A percentile compares a stretch with the other conserved stretches of the same genome.
Evolutionary conservation across 805 yeast genomes (phyloP).

Genomic region (Metschnikowia drakensbergensis): DNA sequence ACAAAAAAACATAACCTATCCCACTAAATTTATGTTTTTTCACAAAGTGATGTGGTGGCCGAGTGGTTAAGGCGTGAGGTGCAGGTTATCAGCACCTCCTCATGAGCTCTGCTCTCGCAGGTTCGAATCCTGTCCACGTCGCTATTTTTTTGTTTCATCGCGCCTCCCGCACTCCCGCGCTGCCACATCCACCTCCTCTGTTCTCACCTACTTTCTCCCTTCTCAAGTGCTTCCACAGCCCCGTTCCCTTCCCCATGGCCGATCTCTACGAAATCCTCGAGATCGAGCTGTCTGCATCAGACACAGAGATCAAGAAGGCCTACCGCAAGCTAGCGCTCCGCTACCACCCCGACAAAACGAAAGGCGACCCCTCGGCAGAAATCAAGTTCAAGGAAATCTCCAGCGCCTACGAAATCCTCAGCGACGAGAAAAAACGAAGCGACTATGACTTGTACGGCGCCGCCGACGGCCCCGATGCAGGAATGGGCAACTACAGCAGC

Average conservation of each 20-base stretch:
- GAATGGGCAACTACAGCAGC: conserved; percentile 25
- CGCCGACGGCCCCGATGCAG: conserved; percentile 23
- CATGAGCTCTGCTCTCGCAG: conserved; percentile 26
- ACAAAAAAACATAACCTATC: background rate
- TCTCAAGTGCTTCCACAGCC: too few relatives aligned
- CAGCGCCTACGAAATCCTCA: conserved; percentile 79
- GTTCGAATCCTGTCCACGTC: conserved; percentile 27
- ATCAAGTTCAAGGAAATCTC: conserved; percentile 75
- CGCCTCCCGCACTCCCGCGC: background rate
- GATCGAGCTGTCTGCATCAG: conserved; percentile 59
- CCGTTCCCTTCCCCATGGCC: background rate
- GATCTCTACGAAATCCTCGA: conserved; percentile 66
- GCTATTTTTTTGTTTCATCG: conserved; percentile 10
- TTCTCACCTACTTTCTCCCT: background rate
- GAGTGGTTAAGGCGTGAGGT: conserved; percentile 27
- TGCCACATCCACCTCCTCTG: background rate
- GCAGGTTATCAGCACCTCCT: conserved; percentile 24
- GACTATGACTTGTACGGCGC: conserved; percentile 59
- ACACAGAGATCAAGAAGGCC: conserved; percentile 74
- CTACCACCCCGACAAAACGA: conserved; percentile 87
- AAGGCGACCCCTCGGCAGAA: conserved; percentile 68
- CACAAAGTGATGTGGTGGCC: conserved; percentile 21
- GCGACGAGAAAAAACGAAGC: conserved; percentile 60
- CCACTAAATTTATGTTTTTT: background rate
- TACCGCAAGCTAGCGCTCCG: conserved; percentile 78